Evolutionary conservation across 495 filamentous ascomycete genomes (phyloP).

Genomic region (Melanomma pulvis-pyrius): DNA sequence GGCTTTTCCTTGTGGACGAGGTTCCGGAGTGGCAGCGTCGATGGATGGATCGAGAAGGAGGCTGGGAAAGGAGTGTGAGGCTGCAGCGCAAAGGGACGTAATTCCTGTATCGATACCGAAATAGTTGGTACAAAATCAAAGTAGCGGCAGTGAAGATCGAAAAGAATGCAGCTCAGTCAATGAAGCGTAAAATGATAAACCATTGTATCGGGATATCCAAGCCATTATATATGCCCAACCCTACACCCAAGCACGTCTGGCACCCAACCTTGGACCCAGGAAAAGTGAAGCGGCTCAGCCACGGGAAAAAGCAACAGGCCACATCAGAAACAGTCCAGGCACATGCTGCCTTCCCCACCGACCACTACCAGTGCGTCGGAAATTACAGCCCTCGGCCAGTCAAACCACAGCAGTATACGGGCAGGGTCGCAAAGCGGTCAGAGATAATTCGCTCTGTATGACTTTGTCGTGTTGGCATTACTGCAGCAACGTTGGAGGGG

Average conservation of each 20-base stretch:
- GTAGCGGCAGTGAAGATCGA: background rate
- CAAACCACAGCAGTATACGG: background rate
- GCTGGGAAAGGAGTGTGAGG: background rate
- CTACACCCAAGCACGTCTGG: background rate
- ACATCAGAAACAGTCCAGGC: background rate
- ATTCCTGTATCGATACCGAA: background rate
- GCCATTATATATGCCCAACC: background rate
- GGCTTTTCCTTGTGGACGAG: too few relatives aligned
- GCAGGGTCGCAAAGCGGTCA: constrained; percentile 1
- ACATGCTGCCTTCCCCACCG: background rate
- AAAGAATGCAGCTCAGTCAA: constrained; percentile 12
- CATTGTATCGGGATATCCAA: background rate
- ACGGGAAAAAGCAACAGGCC: constrained; percentile 21
- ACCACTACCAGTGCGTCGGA: constrained; percentile 2
- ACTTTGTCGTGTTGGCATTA: constrained; percentile 10
- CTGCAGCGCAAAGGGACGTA: background rate
- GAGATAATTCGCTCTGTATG: background rate
- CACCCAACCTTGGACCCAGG: background rate
- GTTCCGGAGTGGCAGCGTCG: background rate
- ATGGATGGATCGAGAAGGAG: background rate
- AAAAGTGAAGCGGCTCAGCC: constrained; percentile 24
- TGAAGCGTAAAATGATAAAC: background rate
- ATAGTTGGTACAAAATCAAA: background rate
- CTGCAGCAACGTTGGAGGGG: background rate
- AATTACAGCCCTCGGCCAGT: background rate